Base-by-base conservation (phyloP, 1,139 yeast genomes). In the Blastobotrys aristatus region DNA sequence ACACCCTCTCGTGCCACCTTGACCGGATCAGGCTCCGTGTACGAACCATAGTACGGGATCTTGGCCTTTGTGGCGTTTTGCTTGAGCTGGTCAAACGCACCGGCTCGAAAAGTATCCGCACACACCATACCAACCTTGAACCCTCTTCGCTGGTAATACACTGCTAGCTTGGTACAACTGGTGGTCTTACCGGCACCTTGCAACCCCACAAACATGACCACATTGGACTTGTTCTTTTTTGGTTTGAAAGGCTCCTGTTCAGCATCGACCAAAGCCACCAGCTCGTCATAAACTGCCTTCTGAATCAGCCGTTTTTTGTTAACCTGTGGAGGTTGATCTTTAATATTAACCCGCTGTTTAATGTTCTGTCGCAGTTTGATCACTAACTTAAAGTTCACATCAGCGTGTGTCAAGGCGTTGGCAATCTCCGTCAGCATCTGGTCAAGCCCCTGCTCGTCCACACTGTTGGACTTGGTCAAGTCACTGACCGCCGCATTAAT, bases 141-240 rank as follows among this genome's bases (percentile, higher is more conserved):
- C 1, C 97, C 97, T 63, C 97, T 75, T 65, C 92, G 80, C 62
- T 90, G 92, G 65, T 92, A 94, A 67, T 87, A 90, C 1, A 88
- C 95, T 0, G 98, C 98, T 58, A 92, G 74, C 66, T 92, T 92
- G 1, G 98, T 92, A 79, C 97, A 90, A 2, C 97, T 82, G 0
- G 98, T 92, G 24, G 98, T 92, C 66, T 92, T 92, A 77, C 98
- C 98, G 8, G 97, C 95, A 72, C 98, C 98, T 66, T 94, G 98
- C 53, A 92, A 74, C 62, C 98, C 98, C 49, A 92, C 98, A 75
- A 92, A 86, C 98, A 92, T 92, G 55, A 92, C 84, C 24, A 90
- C 86, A 58, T 77, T 80, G 6, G 79, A 63, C 57, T 76, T 74
- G 53, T 82, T 81, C 71, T 90, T 90, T 70, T 84, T 84, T 35